phyloP scores from a whole-genome alignment of 345 rosid genomes.

The Turnera subulata region DNA sequence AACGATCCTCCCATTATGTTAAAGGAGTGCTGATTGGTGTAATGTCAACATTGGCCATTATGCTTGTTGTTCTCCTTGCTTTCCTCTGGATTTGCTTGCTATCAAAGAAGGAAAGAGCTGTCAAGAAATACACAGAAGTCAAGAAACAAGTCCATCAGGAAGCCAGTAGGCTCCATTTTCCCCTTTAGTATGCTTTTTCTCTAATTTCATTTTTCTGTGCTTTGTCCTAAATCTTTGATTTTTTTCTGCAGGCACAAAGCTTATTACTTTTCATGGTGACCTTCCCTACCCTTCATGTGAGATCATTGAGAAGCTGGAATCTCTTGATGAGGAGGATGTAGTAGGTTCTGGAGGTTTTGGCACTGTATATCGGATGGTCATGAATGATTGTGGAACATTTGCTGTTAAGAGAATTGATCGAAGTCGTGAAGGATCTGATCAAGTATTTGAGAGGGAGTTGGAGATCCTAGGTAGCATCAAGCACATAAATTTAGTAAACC shows the following conservation, averaged over 20 bases:
- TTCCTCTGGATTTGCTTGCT: slow-evolving; percentile 71
- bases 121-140: slow-evolving; percentile 84
- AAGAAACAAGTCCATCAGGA: slow-evolving; percentile 72
- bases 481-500: slow-evolving; percentile 87
- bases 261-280: slow-evolving; percentile 94
- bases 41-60: slow-evolving; percentile 69
- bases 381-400: slow-evolving; percentile 96
- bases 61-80: slow-evolving; percentile 57
- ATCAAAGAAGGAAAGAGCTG: slow-evolving; percentile 87
- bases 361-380: slow-evolving; percentile 91
- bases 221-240: not conserved
- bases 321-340: slow-evolving; percentile 86
- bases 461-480: slow-evolving; percentile 95
- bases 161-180: slow-evolving; percentile 36
- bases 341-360: slow-evolving; percentile 99
- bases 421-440: slow-evolving; percentile 83
- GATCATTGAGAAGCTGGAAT: slow-evolving; percentile 86
- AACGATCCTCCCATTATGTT: slow-evolving; percentile 74
- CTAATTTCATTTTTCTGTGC: not conserved
- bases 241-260: slow-evolving; percentile 57
- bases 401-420: slow-evolving; percentile 91
- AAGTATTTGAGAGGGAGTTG: slow-evolving; percentile 87
- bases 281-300: slow-evolving; percentile 84
- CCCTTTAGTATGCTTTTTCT: not conserved
- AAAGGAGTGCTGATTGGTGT: slow-evolving; percentile 85